Percentiles rank a stretch among this genome's conserved stretches.
Evolutionary conservation across 371 early-diverging fungal species (phyloP).

Genomic region (Capillidium rhysosporum): DNA sequence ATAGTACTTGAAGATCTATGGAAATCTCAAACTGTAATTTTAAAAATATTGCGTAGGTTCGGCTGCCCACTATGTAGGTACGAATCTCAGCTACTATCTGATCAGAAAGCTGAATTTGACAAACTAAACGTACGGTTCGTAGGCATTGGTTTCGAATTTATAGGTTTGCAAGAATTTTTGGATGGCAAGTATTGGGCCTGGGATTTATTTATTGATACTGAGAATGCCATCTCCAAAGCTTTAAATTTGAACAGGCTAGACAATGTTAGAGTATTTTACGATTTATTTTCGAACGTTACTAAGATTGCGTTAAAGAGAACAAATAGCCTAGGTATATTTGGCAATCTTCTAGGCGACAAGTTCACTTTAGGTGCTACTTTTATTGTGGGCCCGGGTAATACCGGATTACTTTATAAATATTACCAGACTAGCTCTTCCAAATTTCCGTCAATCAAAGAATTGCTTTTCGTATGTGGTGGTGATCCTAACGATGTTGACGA

Average conservation of each 20-base stretch:
- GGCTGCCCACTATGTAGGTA: constrained; percentile 6
- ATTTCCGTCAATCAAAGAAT: neutral
- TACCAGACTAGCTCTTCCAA: neutral
- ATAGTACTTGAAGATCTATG: neutral
- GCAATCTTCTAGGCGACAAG: neutral
- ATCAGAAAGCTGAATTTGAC: neutral
- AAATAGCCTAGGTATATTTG: neutral
- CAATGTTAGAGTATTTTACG: neutral
- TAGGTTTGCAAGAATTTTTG: constrained; percentile 2
- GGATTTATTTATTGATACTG: constrained; percentile 1
- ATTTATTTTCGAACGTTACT: neutral
- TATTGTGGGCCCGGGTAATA: neutral
- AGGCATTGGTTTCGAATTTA: constrained; percentile 1
- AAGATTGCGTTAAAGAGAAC: neutral
- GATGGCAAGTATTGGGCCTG: constrained; percentile 6
- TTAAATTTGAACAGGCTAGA: neutral
- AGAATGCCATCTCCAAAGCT: neutral
- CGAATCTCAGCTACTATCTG: neutral
- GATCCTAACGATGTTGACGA: neutral
- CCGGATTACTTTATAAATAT: constrained; percentile 4
- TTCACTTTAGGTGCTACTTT: constrained; percentile 1
- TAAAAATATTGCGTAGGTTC: constrained; percentile 4
- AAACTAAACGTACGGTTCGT: neutral
- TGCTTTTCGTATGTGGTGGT: neutral
- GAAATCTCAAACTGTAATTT: neutral